These are phyloP conservation scores for Sphaerulina vaccinii DNA, from an alignment of 2,329 filamentous ascomycete genomes.

Conservation along the genomic window DNA sequence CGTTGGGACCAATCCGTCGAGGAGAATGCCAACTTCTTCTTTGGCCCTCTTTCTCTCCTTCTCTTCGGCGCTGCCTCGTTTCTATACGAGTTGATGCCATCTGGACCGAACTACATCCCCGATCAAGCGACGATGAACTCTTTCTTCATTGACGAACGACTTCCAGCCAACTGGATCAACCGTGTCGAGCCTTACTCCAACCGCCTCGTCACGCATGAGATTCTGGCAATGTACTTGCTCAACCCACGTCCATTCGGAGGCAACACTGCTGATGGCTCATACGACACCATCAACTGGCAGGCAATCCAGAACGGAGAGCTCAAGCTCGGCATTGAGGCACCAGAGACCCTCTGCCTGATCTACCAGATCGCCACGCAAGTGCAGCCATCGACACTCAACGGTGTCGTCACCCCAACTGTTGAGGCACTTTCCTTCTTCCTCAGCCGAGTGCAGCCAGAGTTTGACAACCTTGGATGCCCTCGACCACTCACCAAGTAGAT, in stretches of 20 bases:
- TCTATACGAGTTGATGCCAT: conserved; percentile 45
- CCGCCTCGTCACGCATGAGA: conserved; percentile 40
- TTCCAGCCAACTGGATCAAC: conserved; percentile 44
- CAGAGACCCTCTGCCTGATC: conserved; percentile 42
- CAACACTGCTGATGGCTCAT: conserved; percentile 16
- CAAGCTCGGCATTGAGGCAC: conserved; percentile 27
- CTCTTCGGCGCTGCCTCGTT: conserved; percentile 46
- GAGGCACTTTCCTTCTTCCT: conserved; percentile 36
- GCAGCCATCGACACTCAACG: conserved; percentile 41
- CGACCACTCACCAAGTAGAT: conserved; percentile 24
- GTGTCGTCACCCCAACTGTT: conserved; percentile 41
- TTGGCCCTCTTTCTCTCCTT: conserved; percentile 42
- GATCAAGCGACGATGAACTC: conserved; percentile 39
- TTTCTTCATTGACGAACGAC: conserved; percentile 47
- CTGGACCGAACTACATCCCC: conserved; percentile 36
- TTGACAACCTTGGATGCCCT: conserved; percentile 41
- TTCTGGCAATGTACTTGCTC: conserved; percentile 42
- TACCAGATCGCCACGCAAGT: conserved; percentile 44
- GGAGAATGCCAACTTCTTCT: conserved; percentile 46
- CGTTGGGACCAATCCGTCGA: conserved; percentile 43
- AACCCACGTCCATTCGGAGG: conserved; percentile 37
- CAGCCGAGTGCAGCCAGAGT: conserved; percentile 33
- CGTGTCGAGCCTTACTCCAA: conserved; percentile 39
- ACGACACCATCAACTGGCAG: conserved; percentile 37
- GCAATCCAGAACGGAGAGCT: conserved; percentile 43